Percentiles rank a stretch among this genome's conserved stretches.
Evolutionary conservation across 2,329 filamentous ascomycete species (phyloP).

Genomic region (Septoria linicola): DNA sequence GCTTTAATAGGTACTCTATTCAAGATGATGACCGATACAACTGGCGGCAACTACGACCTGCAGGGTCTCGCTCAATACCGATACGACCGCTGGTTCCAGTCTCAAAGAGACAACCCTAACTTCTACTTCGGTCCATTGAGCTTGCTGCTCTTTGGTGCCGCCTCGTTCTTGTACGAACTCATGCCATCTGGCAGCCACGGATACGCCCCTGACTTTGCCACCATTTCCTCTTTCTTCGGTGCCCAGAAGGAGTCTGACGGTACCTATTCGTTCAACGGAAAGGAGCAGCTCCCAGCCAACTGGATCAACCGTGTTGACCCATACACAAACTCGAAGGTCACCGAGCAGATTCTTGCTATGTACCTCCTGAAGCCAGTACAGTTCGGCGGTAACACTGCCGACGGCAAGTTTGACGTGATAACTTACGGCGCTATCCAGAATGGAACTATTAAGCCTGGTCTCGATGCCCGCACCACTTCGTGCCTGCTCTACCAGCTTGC

Average conservation of each 20-base stretch:
- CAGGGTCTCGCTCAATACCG: slow-evolving; percentile 43
- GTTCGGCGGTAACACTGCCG: slow-evolving; percentile 23
- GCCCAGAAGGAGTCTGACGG: slow-evolving; percentile 40
- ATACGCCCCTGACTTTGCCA: slow-evolving; percentile 38
- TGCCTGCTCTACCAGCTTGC: slow-evolving; percentile 49
- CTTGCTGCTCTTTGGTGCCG: slow-evolving; percentile 45
- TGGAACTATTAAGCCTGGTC: slow-evolving; percentile 38
- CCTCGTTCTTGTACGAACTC: slow-evolving; percentile 47
- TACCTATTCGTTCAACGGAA: slow-evolving; percentile 40
- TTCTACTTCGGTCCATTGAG: slow-evolving; percentile 46
- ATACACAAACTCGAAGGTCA: slow-evolving; percentile 42
- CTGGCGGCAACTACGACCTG: slow-evolving; percentile 40
- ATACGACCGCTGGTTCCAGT: slow-evolving; percentile 43
- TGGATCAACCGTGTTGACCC: slow-evolving; percentile 39
- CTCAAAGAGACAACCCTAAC: slow-evolving; percentile 41
- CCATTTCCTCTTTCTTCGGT: slow-evolving; percentile 44
- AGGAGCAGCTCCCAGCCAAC: slow-evolving; percentile 44
- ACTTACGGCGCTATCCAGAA: slow-evolving; percentile 42
- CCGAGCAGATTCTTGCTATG: slow-evolving; percentile 42
- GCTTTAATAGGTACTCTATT: no score
- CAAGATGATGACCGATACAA: slow-evolving; percentile 39
- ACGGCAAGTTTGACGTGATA: slow-evolving; percentile 25
- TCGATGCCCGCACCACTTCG: slow-evolving; percentile 33
- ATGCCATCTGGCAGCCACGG: slow-evolving; percentile 38
- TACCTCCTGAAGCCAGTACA: slow-evolving; percentile 43